phyloP scores from a whole-genome alignment of 306 rosid genomes.

The Prunus salicina region DNA sequence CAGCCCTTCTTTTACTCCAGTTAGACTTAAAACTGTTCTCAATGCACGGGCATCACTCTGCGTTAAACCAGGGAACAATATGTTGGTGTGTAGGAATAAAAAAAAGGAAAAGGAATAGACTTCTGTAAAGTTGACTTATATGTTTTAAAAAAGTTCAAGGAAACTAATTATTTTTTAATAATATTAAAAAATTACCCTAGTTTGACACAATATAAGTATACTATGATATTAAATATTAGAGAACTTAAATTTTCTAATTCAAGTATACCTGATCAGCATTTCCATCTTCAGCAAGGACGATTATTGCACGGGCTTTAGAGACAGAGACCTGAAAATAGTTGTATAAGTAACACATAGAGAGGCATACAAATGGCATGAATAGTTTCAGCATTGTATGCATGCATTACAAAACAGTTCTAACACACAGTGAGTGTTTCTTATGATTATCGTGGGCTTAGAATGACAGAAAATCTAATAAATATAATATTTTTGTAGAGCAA shows the following conservation, averaged over 20 bases:
- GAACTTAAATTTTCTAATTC: slow-evolving; percentile 13
- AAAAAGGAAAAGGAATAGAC: too few species aligned
- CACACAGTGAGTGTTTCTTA: background rate
- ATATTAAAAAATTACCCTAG: too few species aligned
- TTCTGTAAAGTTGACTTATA: too few species aligned
- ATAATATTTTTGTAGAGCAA: too few species aligned
- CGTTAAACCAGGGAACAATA: slow-evolving; percentile 27
- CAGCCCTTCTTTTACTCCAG: slow-evolving; percentile 86
- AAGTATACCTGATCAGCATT: slow-evolving; percentile 86
- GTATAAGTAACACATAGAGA: slow-evolving; percentile 14
- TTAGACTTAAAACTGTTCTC: slow-evolving; percentile 83
- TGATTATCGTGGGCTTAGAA: too few species aligned
- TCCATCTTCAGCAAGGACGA: slow-evolving; percentile 92
- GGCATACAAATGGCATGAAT: slow-evolving; percentile 2
- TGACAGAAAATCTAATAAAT: too few species aligned
- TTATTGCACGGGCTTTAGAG: slow-evolving; percentile 88
- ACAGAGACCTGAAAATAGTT: slow-evolving; percentile 64
- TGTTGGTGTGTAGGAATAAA: too few species aligned
- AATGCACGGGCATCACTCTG: slow-evolving; percentile 97
- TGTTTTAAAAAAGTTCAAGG: too few species aligned
- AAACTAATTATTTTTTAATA: too few species aligned
- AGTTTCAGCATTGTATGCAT: background rate
- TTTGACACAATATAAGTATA: background rate
- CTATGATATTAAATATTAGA: slow-evolving; percentile 8
- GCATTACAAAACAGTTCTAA: background rate